phyloP scores from a whole-genome alignment of 139 green algal species.

The Parachlorella kessleri region DNA sequence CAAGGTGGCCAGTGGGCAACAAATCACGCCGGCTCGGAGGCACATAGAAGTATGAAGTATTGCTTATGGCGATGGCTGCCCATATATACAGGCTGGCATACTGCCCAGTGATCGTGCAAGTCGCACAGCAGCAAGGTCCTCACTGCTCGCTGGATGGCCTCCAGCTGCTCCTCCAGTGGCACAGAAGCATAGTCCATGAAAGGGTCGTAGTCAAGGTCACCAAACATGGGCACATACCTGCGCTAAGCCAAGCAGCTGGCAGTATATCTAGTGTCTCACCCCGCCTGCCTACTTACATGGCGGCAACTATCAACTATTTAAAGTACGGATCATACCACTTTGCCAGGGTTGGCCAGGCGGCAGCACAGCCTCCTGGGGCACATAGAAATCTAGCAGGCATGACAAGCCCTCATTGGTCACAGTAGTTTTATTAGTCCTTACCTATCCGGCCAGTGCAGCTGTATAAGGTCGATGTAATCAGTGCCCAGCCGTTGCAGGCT shows the following conservation, averaged over 20 bases:
- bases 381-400: background rate
- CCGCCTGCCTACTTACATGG: too few species aligned
- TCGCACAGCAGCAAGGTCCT: too few species aligned
- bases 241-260: background rate
- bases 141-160: constrained; percentile 46
- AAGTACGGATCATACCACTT: background rate
- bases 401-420: background rate
- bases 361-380: too few species aligned
- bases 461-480: constrained; percentile 92
- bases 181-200: constrained; percentile 42
- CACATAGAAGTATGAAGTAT: too few species aligned
- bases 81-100: too few species aligned
- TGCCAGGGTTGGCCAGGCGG: background rate
- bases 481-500: constrained; percentile 76
- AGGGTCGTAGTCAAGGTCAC: constrained; percentile 81
- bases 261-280: too few species aligned
- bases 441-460: constrained; percentile 93
- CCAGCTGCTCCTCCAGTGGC: constrained; percentile 82
- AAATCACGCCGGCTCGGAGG: too few species aligned
- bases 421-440: too few species aligned
- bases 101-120: too few species aligned
- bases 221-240: constrained; percentile 98
- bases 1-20: too few species aligned
- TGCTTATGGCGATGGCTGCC: too few species aligned
- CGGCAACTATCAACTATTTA: too few species aligned